phyloP scores from a whole-genome alignment of 805 yeast genomes.

The Blastobotrys mokoenaii region DNA sequence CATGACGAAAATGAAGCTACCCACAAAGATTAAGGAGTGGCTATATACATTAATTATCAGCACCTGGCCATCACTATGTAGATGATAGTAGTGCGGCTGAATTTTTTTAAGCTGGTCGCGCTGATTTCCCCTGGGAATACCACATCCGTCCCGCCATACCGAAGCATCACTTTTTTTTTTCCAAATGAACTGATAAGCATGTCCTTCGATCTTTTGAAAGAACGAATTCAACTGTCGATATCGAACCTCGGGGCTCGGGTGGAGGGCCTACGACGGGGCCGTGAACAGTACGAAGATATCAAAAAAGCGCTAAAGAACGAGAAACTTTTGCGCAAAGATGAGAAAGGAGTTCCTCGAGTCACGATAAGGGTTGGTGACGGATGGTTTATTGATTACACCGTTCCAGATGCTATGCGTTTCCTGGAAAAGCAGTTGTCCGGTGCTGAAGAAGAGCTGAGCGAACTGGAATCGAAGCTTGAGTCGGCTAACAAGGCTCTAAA shows the following conservation, averaged over 20 bases:
- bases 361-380: constrained; percentile 25
- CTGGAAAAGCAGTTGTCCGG: constrained; percentile 12
- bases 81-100: too few species aligned
- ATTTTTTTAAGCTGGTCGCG: not conserved
- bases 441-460: constrained; percentile 10
- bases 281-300: constrained; percentile 4
- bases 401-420: constrained; percentile 15
- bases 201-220: constrained; percentile 5
- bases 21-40: too few species aligned
- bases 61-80: too few species aligned
- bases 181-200: constrained; percentile 1
- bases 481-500: constrained; percentile 11
- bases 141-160: not conserved
- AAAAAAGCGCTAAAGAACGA: not conserved
- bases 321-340: not conserved
- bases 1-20: too few species aligned
- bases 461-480: constrained; percentile 13
- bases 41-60: too few species aligned
- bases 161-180: not conserved
- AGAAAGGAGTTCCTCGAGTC: constrained; percentile 4
- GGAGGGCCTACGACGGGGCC: not conserved
- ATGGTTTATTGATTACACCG: constrained; percentile 21
- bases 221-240: constrained; percentile 5
- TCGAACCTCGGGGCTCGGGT: constrained; percentile 1
- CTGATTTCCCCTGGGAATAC: not conserved